Percentiles rank a stretch among this genome's conserved stretches.
Evolutionary conservation across 371 early-diverging fungal species (phyloP).

Genomic region (Apophysomyces elegans): DNA sequence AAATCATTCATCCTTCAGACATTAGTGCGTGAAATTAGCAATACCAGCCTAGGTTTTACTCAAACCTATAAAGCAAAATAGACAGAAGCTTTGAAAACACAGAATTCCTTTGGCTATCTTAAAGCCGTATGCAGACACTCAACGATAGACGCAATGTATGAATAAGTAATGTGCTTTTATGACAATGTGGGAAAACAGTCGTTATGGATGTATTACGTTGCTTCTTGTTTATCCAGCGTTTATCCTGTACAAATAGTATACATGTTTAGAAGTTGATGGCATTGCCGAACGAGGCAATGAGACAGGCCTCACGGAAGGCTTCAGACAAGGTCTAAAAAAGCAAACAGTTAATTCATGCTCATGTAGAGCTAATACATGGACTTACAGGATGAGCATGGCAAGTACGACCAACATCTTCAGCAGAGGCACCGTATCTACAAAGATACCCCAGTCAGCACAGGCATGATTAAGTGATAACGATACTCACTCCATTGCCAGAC

Average conservation of each 20-base stretch:
- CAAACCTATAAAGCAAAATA: too few species aligned
- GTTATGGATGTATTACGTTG: slow-evolving; percentile 1
- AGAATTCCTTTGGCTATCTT: too few species aligned
- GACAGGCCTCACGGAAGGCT: slow-evolving; percentile 97
- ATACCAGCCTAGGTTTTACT: background rate
- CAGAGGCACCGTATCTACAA: slow-evolving; percentile 84
- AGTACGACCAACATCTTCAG: slow-evolving; percentile 97
- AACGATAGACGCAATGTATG: background rate
- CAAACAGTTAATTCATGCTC: background rate
- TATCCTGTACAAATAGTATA: slow-evolving; percentile 11
- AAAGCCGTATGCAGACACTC: too few species aligned
- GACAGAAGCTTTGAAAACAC: too few species aligned
- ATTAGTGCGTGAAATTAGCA: background rate
- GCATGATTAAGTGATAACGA: background rate
- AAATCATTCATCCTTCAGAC: slow-evolving; percentile 2
- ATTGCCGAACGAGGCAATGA: slow-evolving; percentile 78
- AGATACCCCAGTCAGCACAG: background rate
- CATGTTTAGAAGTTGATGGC: slow-evolving; percentile 68
- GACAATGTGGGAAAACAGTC: background rate
- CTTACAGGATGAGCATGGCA: slow-evolving; percentile 95
- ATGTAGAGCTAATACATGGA: slow-evolving; percentile 17
- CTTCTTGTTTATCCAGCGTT: slow-evolving; percentile 6
- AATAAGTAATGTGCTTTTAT: background rate
- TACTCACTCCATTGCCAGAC: slow-evolving; percentile 81
- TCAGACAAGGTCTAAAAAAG: slow-evolving; percentile 81